Conservation (phyloP, 2,329 filamentous ascomycete species). For the Sarocladium oryzae region DNA sequence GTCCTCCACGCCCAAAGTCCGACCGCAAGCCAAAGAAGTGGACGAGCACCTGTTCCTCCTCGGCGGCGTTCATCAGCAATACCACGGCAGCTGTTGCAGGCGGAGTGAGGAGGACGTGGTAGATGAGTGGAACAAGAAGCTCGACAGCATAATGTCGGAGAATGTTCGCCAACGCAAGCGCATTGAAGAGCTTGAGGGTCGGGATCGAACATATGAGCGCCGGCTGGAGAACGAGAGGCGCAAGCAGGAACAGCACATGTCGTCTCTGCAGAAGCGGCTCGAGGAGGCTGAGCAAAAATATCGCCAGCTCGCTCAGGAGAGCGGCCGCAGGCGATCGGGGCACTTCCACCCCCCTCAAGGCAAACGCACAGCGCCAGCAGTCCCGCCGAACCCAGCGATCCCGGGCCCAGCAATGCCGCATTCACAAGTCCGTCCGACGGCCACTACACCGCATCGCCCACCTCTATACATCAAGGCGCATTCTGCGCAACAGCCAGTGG, state of each 20-base stretch:
- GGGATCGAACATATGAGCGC: constrained; percentile 32
- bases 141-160: constrained; percentile 24
- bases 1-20: constrained; percentile 12
- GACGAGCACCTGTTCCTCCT: constrained; percentile 36
- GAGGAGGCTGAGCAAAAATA: constrained; percentile 28
- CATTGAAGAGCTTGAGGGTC: constrained; percentile 29
- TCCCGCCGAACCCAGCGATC: not conserved
- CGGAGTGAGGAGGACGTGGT: constrained; percentile 29
- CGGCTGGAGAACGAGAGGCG: constrained; percentile 30
- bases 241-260: constrained; percentile 15
- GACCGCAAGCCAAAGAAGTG: constrained; percentile 29
- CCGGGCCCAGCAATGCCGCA: not conserved
- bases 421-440: not conserved
- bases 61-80: constrained; percentile 40
- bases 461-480: not conserved
- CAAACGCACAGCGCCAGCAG: not conserved
- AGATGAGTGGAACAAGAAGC: constrained; percentile 30
- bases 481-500: not conserved
- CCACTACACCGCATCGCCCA: not conserved
- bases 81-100: constrained; percentile 40
- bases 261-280: constrained; percentile 27
- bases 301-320: constrained; percentile 13
- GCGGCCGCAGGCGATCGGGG: not conserved
- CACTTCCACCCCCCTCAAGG: not conserved
- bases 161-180: constrained; percentile 26